A percentile compares a stretch with the other conserved stretches of the same genome.
These are phyloP conservation scores for Hyphodiscus sp. DNA, from an alignment of 2,329 filamentous ascomycete species.

Conservation along the genomic window DNA sequence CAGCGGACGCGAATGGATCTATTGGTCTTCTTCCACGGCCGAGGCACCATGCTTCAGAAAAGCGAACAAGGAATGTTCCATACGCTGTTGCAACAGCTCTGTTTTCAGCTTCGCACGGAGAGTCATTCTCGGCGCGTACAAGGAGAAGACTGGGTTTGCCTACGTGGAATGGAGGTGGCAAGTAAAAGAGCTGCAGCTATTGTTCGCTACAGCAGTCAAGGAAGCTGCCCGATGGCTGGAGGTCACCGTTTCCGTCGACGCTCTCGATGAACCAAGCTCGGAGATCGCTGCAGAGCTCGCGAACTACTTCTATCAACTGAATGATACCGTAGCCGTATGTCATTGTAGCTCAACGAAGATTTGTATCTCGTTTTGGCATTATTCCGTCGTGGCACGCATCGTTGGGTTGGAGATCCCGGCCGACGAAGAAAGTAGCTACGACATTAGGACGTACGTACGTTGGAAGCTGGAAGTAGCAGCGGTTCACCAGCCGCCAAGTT, in stretches of 20 bases:
- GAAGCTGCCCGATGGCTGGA: neutral
- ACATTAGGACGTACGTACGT: slow-evolving; percentile 11
- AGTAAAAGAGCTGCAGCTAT: slow-evolving; percentile 1
- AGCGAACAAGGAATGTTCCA: slow-evolving; percentile 42
- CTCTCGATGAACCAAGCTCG: slow-evolving; percentile 20
- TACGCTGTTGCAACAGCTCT: slow-evolving; percentile 40
- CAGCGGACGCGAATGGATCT: neutral
- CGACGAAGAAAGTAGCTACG: slow-evolving; percentile 16
- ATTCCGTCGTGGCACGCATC: slow-evolving; percentile 6
- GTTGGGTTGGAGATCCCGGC: slow-evolving; percentile 8
- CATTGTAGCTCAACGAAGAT: slow-evolving; percentile 4
- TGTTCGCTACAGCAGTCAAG: slow-evolving; percentile 4
- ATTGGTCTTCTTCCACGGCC: slow-evolving; percentile 33
- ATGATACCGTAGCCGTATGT: neutral
- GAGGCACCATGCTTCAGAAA: slow-evolving; percentile 35
- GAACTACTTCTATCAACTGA: slow-evolving; percentile 5
- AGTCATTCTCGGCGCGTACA: neutral
- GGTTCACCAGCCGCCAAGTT: neutral
- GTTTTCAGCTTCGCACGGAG: slow-evolving; percentile 9
- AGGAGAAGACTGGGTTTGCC: neutral
- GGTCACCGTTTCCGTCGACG: slow-evolving; percentile 19
- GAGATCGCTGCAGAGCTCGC: slow-evolving; percentile 3
- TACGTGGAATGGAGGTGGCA: slow-evolving; percentile 1
- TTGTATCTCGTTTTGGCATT: slow-evolving; percentile 16
- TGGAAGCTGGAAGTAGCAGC: neutral